Conservation (phyloP, 208 protist species). For the Leishmania aethiopica region DNA sequence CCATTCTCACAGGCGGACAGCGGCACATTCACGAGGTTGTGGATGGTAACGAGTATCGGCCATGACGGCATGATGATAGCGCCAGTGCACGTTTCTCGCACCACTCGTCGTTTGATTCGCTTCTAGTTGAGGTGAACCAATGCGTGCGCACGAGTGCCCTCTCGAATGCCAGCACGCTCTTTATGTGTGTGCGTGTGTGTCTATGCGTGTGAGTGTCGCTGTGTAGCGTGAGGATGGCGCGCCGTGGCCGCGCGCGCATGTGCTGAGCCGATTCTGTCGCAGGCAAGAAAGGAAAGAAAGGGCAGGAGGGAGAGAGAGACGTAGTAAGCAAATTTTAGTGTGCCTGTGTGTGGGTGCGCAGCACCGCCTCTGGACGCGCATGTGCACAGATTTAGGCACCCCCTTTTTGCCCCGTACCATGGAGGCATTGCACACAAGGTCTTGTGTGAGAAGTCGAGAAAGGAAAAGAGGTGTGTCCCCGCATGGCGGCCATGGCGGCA, state of each 20-base stretch:
- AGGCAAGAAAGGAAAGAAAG: not conserved
- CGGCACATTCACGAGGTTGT: slow-evolving; percentile 83
- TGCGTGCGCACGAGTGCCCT: not conserved
- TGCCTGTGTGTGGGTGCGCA: not conserved
- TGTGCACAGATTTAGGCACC: not conserved
- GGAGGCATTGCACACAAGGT: not conserved
- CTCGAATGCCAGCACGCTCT: not conserved
- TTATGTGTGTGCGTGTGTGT: not conserved
- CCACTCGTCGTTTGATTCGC: not conserved
- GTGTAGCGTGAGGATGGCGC: slow-evolving; percentile 4
- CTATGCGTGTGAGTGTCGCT: not conserved
- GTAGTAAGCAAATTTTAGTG: not conserved
- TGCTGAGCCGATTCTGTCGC: not conserved
- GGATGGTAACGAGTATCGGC: slow-evolving; percentile 64
- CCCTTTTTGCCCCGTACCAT: not conserved
- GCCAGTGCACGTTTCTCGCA: not conserved
- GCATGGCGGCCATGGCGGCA: not conserved
- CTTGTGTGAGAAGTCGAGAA: not conserved
- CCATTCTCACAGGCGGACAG: slow-evolving; percentile 38
- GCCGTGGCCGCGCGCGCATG: slow-evolving; percentile 3
- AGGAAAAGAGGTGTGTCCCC: not conserved
- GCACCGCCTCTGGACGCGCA: not conserved
- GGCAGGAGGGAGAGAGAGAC: not conserved
- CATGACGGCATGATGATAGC: slow-evolving; percentile 35
- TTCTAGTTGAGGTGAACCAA: not conserved